phyloP scores from a whole-genome alignment of 306 rosid species.

The Amphicarpaea edgeworthii region DNA sequence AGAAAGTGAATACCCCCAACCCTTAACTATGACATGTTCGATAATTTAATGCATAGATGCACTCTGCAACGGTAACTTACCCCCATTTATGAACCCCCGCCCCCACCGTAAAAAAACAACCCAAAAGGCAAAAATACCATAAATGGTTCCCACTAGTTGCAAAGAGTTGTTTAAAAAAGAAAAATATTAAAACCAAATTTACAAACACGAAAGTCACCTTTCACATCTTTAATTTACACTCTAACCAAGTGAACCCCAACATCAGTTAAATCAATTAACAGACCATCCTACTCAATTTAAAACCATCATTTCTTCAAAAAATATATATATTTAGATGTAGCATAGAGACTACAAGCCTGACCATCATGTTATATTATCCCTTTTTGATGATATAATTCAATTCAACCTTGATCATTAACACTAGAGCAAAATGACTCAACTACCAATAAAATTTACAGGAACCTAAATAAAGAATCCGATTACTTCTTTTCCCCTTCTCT shows the following conservation, averaged over 20 bases:
- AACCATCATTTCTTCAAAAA: background rate
- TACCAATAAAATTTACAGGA: conserved; percentile 33
- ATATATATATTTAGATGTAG: background rate
- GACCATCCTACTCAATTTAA: background rate
- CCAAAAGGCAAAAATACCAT: too few species aligned
- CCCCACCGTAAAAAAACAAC: too few species aligned
- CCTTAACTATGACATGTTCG: background rate
- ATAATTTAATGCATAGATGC: background rate
- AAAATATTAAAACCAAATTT: background rate
- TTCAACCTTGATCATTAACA: background rate
- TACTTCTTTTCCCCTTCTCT: conserved; percentile 52
- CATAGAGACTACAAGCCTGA: background rate
- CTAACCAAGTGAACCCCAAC: background rate
- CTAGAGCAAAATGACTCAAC: background rate
- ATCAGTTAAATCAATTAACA: background rate
- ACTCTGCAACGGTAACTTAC: background rate
- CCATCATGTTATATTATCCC: background rate
- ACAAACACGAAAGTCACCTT: background rate
- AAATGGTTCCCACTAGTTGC: too few species aligned
- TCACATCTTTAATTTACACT: background rate
- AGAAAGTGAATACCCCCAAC: background rate
- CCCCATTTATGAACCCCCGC: background rate
- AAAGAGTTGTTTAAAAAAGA: too few species aligned
- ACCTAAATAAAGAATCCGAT: conserved; percentile 60
- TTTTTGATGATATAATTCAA: background rate